Conservation (phyloP, 106 monocot species). For the Hemerocallis citrina region DNA sequence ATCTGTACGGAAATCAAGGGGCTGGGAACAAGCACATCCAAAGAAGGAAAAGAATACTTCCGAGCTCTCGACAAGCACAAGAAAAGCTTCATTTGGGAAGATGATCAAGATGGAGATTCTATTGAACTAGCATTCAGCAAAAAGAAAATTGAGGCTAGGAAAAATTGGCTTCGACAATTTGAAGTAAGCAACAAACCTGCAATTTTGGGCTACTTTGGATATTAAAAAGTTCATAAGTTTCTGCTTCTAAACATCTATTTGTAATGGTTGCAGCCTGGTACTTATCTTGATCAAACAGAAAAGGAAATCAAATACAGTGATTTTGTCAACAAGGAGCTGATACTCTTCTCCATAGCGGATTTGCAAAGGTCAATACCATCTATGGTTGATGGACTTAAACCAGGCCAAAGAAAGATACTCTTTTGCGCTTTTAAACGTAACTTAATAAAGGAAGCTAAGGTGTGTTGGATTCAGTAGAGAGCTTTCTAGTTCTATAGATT, state of each 20-base stretch:
- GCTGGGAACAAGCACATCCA: conserved; percentile 85
- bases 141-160: conserved; percentile 84
- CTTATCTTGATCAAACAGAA: conserved; percentile 60
- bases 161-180: conserved; percentile 79
- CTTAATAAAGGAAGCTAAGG: conserved; percentile 78
- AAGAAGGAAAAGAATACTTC: conserved; percentile 92
- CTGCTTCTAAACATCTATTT: not conserved
- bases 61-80: conserved; percentile 52
- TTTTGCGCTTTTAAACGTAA: conserved; percentile 83
- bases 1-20: conserved; percentile 32
- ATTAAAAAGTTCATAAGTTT: too few species aligned
- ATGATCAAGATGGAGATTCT: conserved; percentile 67
- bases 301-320: conserved; percentile 80
- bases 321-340: conserved; percentile 90
- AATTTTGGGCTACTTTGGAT: not conserved
- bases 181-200: conserved; percentile 52
- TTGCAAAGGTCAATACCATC: conserved; percentile 87
- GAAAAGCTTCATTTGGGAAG: conserved; percentile 72
- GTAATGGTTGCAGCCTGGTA: conserved; percentile 53
- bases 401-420: conserved; percentile 84
- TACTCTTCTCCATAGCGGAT: conserved; percentile 85
- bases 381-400: conserved; percentile 88
- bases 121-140: conserved; percentile 94
- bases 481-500: not conserved
- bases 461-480: conserved; percentile 1